Conservation (phyloP, 805 yeast species). For the Debaryomyces tyrocola region DNA sequence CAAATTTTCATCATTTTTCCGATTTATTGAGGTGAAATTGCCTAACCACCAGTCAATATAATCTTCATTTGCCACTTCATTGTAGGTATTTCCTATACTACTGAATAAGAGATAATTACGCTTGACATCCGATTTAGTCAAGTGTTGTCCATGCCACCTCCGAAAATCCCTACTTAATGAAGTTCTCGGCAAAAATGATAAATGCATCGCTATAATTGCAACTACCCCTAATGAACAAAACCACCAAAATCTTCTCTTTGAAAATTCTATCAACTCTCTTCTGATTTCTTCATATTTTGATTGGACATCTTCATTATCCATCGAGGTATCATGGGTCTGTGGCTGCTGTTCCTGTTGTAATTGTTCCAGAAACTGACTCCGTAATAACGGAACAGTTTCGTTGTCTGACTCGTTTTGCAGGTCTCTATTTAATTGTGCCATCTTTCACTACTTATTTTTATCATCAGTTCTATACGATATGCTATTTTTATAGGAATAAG, state of each 20-base stretch:
- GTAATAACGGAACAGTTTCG: constrained; percentile 5
- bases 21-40: constrained; percentile 26
- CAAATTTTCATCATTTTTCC: constrained; percentile 18
- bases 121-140: constrained; percentile 70
- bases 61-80: constrained; percentile 20
- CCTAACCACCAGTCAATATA: constrained; percentile 25
- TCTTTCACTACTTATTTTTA: background rate
- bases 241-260: constrained; percentile 43
- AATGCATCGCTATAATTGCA: constrained; percentile 55
- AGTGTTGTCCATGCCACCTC: constrained; percentile 62
- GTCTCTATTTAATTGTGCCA: background rate
- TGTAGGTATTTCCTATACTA: constrained; percentile 23
- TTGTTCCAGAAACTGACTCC: background rate
- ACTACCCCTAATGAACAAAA: constrained; percentile 49
- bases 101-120: constrained; percentile 50
- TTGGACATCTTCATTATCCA: constrained; percentile 4
- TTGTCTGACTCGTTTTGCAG: background rate
- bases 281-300: constrained; percentile 2
- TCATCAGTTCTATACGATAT: too few species aligned
- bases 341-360: too few species aligned
- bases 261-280: constrained; percentile 13
- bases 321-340: too few species aligned
- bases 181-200: constrained; percentile 81
- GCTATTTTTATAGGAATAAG: too few species aligned
- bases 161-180: constrained; percentile 79